These are phyloP conservation scores for Vitis hybrid DNA, from an alignment of 177 flowering plant species.

Conservation along the genomic window DNA sequence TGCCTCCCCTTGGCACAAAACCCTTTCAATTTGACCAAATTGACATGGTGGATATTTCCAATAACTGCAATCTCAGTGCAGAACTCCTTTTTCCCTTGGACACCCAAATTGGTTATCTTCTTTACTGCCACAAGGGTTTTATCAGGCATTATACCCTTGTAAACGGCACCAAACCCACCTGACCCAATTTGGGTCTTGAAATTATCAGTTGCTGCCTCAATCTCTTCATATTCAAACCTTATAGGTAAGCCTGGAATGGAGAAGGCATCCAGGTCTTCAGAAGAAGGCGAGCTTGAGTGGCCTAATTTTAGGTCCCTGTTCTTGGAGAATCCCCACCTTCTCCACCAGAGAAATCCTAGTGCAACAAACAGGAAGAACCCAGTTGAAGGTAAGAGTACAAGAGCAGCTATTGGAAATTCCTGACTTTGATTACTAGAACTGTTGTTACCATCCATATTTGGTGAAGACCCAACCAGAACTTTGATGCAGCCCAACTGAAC, in stretches of 20 bases:
- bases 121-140: constrained; percentile 78
- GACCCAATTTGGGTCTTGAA: constrained; percentile 67
- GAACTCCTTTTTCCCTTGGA: constrained; percentile 77
- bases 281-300: constrained; percentile 31
- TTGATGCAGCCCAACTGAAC: constrained; percentile 53
- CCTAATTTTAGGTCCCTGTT: constrained; percentile 25
- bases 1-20: constrained; percentile 68
- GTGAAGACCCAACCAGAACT: constrained; percentile 12
- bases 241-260: constrained; percentile 76
- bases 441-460: constrained; percentile 3
- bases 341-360: constrained; percentile 45
- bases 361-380: constrained; percentile 42
- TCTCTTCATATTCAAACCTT: constrained; percentile 58
- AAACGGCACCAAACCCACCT: constrained; percentile 90
- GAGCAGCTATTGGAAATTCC: constrained; percentile 46
- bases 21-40: constrained; percentile 78
- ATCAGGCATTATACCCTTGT: constrained; percentile 66
- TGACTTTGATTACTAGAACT: constrained; percentile 7
- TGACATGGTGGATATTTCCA: constrained; percentile 82
- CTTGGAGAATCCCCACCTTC: constrained; percentile 29
- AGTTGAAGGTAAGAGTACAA: constrained; percentile 58
- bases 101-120: constrained; percentile 55
- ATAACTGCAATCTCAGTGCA: constrained; percentile 80
- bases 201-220: constrained; percentile 60
- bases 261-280: constrained; percentile 53